These are phyloP conservation scores for Ceratobasidium sp. DNA, from an alignment of 1,284 basidiomycete genomes.

Conservation along the genomic window DNA sequence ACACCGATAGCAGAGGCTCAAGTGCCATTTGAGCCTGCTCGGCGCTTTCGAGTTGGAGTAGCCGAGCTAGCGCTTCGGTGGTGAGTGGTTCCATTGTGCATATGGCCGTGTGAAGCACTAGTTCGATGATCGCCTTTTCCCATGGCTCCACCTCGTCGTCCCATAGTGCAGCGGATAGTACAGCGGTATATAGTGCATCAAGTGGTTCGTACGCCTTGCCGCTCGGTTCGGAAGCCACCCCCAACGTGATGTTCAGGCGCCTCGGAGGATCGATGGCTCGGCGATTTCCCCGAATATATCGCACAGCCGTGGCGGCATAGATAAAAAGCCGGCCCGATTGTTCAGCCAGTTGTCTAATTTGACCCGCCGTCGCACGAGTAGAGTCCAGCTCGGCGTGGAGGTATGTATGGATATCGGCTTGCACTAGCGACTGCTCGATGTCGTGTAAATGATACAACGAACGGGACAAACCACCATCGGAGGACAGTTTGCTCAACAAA, in stretches of 20 bases:
- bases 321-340: conserved; percentile 41
- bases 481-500: background rate
- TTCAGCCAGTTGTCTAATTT: conserved; percentile 27
- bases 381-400: conserved; percentile 13
- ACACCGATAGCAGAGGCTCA: background rate
- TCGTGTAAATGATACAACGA: conserved; percentile 33
- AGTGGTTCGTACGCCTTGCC: background rate
- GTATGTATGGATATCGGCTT: conserved; percentile 40
- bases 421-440: background rate
- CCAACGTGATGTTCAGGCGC: background rate
- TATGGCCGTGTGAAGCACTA: background rate
- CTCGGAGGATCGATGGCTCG: background rate
- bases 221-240: background rate
- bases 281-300: background rate
- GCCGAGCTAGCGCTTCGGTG: background rate
- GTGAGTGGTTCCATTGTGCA: conserved; percentile 10
- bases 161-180: background rate
- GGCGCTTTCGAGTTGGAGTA: background rate
- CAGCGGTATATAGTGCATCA: background rate
- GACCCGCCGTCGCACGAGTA: background rate
- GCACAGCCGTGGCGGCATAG: conserved; percentile 29
- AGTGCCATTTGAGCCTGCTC: background rate
- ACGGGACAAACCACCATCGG: background rate
- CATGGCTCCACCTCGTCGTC: background rate
- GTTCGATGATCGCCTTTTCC: background rate